These are phyloP conservation scores for Crassisporium funariophilum DNA, from an alignment of 768 basidiomycete genomes.

Conservation along the genomic window DNA sequence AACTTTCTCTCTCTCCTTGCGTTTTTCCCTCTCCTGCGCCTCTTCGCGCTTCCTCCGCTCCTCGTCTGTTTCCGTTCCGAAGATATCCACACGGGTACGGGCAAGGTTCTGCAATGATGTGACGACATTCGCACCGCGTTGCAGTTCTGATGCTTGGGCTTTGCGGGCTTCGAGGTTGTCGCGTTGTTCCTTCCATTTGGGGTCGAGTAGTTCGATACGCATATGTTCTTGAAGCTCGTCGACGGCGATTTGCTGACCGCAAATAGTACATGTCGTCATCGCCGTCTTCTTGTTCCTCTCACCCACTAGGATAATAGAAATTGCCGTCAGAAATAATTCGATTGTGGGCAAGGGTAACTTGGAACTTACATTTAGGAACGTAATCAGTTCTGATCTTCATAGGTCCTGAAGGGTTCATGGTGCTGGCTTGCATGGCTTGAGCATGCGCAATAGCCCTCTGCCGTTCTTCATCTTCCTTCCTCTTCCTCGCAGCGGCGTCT, in stretches of 20 bases:
- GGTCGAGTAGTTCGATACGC: constrained; percentile 97
- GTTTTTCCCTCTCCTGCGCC: constrained; percentile 76
- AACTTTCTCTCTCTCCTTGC: constrained; percentile 90
- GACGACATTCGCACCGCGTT: constrained; percentile 91
- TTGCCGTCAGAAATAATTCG: constrained; percentile 6
- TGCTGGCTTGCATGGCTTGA: constrained; percentile 77
- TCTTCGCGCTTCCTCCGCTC: constrained; percentile 86
- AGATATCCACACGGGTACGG: constrained; percentile 95
- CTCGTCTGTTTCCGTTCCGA: constrained; percentile 92
- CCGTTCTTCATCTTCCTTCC: constrained; percentile 72
- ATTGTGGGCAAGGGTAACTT: neutral
- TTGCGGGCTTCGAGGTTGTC: constrained; percentile 87
- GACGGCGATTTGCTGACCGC: constrained; percentile 94
- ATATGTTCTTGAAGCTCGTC: constrained; percentile 97
- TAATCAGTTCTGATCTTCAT: constrained; percentile 98
- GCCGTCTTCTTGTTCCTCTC: constrained; percentile 64
- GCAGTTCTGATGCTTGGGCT: constrained; percentile 83
- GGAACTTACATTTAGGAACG: constrained; percentile 80
- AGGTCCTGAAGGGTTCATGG: constrained; percentile 70
- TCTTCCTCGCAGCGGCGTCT: constrained; percentile 60
- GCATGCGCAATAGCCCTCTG: constrained; percentile 74
- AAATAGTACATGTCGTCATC: constrained; percentile 89
- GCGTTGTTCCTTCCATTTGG: constrained; percentile 97
- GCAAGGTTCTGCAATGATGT: constrained; percentile 93
- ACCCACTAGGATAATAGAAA: constrained; percentile 52